phyloP scores from a whole-genome alignment of 1,284 basidiomycete species.

The Cryptococcus floricola region DNA sequence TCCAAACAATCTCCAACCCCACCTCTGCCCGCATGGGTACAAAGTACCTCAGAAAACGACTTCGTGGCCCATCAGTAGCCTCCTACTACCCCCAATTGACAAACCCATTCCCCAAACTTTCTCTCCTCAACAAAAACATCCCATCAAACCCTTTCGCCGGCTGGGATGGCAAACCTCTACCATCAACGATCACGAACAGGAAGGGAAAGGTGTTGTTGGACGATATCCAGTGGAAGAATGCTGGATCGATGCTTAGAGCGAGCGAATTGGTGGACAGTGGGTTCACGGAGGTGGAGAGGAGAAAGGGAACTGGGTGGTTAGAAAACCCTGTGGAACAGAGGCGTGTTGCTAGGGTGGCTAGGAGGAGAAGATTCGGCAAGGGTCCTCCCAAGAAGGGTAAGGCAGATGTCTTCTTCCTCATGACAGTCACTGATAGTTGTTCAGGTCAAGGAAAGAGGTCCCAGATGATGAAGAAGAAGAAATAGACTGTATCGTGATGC shows the following conservation, averaged over 20 bases:
- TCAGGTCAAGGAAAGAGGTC: constrained; percentile 38
- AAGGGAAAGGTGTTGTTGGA: constrained; percentile 12
- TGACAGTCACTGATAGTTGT: neutral
- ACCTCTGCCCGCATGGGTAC: constrained; percentile 66
- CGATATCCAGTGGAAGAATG: constrained; percentile 15
- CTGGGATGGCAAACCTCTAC: constrained; percentile 20
- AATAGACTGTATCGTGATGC: constrained; percentile 2
- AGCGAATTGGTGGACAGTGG: constrained; percentile 19
- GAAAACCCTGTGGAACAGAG: constrained; percentile 29
- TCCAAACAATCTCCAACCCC: constrained; percentile 81
- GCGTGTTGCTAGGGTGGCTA: constrained; percentile 30
- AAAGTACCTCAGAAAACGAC: constrained; percentile 71
- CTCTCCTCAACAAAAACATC: constrained; percentile 15
- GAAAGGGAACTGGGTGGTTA: constrained; percentile 34
- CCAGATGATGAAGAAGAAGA: constrained; percentile 44
- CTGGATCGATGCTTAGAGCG: constrained; percentile 14
- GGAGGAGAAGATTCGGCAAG: constrained; percentile 31
- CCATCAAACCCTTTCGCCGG: constrained; percentile 28
- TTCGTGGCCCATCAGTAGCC: constrained; percentile 72
- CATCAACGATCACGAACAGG: constrained; percentile 1
- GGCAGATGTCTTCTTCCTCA: constrained; percentile 5
- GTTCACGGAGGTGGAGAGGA: constrained; percentile 28
- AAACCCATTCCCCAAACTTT: constrained; percentile 12
- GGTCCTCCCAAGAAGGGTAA: constrained; percentile 47
- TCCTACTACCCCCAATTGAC: constrained; percentile 57